Base-by-base conservation (phyloP, 148 eudicot species). In the Salicornia ramosissima region DNA sequence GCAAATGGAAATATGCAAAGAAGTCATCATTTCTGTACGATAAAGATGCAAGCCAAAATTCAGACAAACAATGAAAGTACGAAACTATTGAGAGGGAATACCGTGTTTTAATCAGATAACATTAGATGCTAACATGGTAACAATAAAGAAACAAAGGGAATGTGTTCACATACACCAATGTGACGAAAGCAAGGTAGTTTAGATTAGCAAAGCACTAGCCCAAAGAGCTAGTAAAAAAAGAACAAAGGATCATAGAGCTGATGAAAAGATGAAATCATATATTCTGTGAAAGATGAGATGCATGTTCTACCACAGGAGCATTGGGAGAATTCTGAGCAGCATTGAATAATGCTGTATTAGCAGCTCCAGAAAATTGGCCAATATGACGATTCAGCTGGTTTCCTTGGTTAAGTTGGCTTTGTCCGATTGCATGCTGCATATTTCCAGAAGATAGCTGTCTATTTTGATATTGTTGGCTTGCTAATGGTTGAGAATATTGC, bases 341-440 rank as follows among this genome's bases (percentile, higher is more conserved):
- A 72, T 81, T 95, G 78, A 87, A 95, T 68, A 95, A 74, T n/a
- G 99, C 96, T 80, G 90, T 89, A 81, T 91, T 95, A 67, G 96
- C 96, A 64, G 87, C 67, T 75, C 87, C 85, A 28, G 99, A 80
- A 79, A 87, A 91, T 80, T 95, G 99, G 65, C 88, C 90, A 64
- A 91, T 74, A 56, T 93, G 99, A 52, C 99, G 99, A 84, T 85
- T 91, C 78, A 95, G 80, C 85, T 95, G 99, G 81, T 78, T 91
- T 74, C 91, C 97, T 79, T 91, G 99, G 83, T 50, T 89, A 34
- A 95, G 85, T 79, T 90, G 97, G 80, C 80, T 86, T 80, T 88
- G 96, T 63, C 88, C 91, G 53, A 91, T 83, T 58, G 85, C 88
- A 72, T 88, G 92, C 75, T 88, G 96, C 70, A 94, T 77, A 51